These are phyloP conservation scores for Ogataea methylovora DNA, from an alignment of 805 yeast species.

Conservation along the genomic window DNA sequence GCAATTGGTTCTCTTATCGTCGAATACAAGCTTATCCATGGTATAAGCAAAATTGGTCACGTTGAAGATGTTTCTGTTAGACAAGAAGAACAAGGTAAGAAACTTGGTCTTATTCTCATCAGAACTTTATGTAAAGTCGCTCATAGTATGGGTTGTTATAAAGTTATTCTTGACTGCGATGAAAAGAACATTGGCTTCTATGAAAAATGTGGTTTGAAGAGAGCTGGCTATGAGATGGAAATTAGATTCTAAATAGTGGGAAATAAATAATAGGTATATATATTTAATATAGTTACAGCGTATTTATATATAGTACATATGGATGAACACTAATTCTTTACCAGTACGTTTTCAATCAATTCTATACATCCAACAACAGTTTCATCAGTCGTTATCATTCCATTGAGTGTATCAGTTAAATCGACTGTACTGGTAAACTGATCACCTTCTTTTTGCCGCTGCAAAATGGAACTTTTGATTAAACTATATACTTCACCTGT, in stretches of 20 bases:
- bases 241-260: slow-evolving; percentile 29
- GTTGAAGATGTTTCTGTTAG: slow-evolving; percentile 90
- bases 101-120: slow-evolving; percentile 66
- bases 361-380: slow-evolving; percentile 7
- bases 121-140: slow-evolving; percentile 55
- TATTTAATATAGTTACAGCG: background rate
- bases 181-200: slow-evolving; percentile 78
- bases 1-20: slow-evolving; percentile 80
- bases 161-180: slow-evolving; percentile 84
- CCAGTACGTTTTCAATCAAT: slow-evolving; percentile 7
- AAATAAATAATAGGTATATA: no score
- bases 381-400: slow-evolving; percentile 12
- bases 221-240: slow-evolving; percentile 67
- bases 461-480: background rate
- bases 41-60: slow-evolving; percentile 82
- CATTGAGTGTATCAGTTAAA: slow-evolving; percentile 10
- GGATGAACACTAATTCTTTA: background rate
- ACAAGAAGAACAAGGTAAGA: slow-evolving; percentile 70
- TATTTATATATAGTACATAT: background rate
- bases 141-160: slow-evolving; percentile 62
- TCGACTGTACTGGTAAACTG: no score
- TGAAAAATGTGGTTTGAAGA: slow-evolving; percentile 73
- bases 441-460: no score
- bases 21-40: slow-evolving; percentile 80
- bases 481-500: background rate